Evolutionary conservation across 2,329 filamentous ascomycete genomes (phyloP).

Genomic region (Colletotrichum theobromicola): DNA sequence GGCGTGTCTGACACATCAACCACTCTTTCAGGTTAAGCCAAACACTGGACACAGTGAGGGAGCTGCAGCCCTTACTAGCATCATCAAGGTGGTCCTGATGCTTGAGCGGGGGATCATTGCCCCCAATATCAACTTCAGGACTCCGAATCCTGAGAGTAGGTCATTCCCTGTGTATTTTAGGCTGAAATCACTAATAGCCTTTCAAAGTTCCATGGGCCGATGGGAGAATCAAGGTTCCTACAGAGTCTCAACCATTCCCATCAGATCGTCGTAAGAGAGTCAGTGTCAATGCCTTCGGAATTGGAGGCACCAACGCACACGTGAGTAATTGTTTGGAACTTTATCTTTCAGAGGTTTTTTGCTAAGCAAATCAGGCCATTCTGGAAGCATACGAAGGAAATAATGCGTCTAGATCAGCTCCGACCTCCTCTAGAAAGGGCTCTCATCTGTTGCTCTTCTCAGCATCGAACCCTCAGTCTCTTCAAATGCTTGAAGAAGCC

Average conservation of each 20-base stretch:
- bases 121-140: constrained; percentile 12
- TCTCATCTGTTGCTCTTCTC: constrained; percentile 18
- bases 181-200: neutral
- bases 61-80: constrained; percentile 31
- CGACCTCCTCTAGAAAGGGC: neutral
- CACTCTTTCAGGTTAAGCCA: constrained; percentile 30
- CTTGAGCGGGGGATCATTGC: constrained; percentile 5
- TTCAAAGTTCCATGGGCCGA: constrained; percentile 7
- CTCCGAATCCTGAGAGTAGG: constrained; percentile 3
- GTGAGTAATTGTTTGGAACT: neutral
- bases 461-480: constrained; percentile 22
- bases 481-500: neutral
- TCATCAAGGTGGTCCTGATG: constrained; percentile 37
- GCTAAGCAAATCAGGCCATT: neutral
- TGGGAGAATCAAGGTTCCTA: constrained; percentile 28
- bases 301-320: constrained; percentile 28
- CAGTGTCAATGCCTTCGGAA: constrained; percentile 41
- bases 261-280: constrained; percentile 26
- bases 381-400: neutral
- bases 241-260: constrained; percentile 29
- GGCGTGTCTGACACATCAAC: neutral
- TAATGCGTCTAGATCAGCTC: neutral
- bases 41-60: constrained; percentile 43
- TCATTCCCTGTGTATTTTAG: neutral
- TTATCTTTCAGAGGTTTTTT: neutral